Evolutionary conservation across 257 asterid species (phyloP), one percentile per base, ranked within the genome.

Genomic region (Echites panduratus): DNA sequence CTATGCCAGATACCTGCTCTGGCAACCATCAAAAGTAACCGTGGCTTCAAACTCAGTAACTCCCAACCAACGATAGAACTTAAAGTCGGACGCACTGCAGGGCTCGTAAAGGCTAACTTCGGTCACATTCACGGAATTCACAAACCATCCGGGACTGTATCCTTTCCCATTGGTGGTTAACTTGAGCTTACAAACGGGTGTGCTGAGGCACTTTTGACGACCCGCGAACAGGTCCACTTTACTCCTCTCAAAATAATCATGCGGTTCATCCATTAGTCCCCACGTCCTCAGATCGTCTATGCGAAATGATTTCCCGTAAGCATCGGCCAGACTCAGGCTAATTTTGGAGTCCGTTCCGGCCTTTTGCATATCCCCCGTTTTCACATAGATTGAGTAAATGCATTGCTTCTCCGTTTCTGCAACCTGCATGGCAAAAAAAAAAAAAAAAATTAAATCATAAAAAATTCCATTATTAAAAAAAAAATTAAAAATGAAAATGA

Each of bases 341-440:
- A 89, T 81, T 17, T 40, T 73, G 52, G 96, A 79, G 73, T 89
- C 78, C 0, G 90, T 88, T 47, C 92, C 96, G 47, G 86, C 90
- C 64, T 73, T 81, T 10, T 79, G 44, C 64, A 79, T 44, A 24
- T 88, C 73, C 0, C 92, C 94, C 0, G 96, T 89, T 68, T 70
- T 76, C 0, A 53, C 59, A 9, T 19, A 7, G 10, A 53, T 7
- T 22, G 59, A 7, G 4, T 53, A 53, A 26, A 9, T 26, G 13
- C 59, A 53, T 9, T 45, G 12, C 0, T 20, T 53, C 59, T 53
- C 12, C 27, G 20, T 20, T 53, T 26, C 11, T 1, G 0, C 2
- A 32, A 32, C 3, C 38, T 32, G 38, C 38, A 32, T 32, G 3
- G 38, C 38, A 32, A 32, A 32, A 32, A 32, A 32, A n/a, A n/a